Conservation (phyloP, 164 flowering plant species). For the Nelumbo lutea region DNA sequence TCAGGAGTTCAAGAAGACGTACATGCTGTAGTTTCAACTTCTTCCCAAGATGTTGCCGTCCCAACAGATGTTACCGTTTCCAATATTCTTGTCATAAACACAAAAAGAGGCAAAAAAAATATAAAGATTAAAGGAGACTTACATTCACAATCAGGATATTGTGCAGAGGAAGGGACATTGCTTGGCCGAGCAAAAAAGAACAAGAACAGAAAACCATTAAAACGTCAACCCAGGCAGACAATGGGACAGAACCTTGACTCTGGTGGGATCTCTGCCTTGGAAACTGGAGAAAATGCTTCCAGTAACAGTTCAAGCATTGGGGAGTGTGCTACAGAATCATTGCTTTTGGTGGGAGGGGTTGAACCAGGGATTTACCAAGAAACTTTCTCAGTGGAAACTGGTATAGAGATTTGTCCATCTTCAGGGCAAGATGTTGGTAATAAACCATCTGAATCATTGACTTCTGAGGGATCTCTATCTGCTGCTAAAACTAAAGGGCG, state of each 20-base stretch:
- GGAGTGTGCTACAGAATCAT: slow-evolving; percentile 8
- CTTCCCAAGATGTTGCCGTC: slow-evolving; percentile 20
- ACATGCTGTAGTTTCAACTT: slow-evolving; percentile 24
- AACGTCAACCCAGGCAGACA: slow-evolving; percentile 18
- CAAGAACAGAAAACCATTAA: slow-evolving; percentile 20
- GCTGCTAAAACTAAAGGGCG: slow-evolving; percentile 23
- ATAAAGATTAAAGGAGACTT: slow-evolving; percentile 16
- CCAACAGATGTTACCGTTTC: slow-evolving; percentile 21
- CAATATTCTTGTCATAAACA: slow-evolving; percentile 11
- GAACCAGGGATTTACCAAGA: slow-evolving; percentile 18
- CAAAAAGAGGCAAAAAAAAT: slow-evolving; percentile 35
- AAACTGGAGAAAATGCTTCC: slow-evolving; percentile 10
- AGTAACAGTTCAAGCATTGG: slow-evolving; percentile 20
- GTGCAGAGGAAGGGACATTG: slow-evolving; percentile 15
- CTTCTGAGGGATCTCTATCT: slow-evolving; percentile 13
- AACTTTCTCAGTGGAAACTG: slow-evolving; percentile 14
- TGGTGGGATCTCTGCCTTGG: slow-evolving; percentile 8
- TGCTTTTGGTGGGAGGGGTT: slow-evolving; percentile 11
- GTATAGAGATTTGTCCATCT: background rate
- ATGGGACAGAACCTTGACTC: slow-evolving; percentile 10
- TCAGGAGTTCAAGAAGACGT: slow-evolving; percentile 26
- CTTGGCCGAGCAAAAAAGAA: slow-evolving; percentile 14
- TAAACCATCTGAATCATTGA: slow-evolving; percentile 19
- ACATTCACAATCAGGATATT: slow-evolving; percentile 3
- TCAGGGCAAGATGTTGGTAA: slow-evolving; percentile 13